These are phyloP conservation scores for Aspergillus phoenicis DNA, from an alignment of 2,329 filamentous ascomycete genomes.

Conservation along the genomic window DNA sequence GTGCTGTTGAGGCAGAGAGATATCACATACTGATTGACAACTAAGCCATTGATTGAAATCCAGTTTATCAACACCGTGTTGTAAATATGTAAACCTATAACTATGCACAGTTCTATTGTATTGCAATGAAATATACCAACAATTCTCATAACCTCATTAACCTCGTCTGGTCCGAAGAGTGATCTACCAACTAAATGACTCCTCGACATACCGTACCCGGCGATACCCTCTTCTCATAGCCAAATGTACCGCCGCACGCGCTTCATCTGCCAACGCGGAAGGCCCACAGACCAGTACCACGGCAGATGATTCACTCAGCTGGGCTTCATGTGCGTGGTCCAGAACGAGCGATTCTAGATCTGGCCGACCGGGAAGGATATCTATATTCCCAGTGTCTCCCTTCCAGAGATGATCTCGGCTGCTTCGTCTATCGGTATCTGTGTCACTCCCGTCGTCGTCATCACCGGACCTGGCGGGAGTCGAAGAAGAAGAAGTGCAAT, in stretches of 20 bases:
- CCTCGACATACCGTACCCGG: slow-evolving; percentile 50
- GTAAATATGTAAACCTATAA: too few species aligned
- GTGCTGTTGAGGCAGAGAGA: too few species aligned
- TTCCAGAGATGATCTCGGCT: too few species aligned
- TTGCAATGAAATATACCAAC: too few species aligned
- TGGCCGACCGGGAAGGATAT: slow-evolving; percentile 36
- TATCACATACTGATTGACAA: too few species aligned
- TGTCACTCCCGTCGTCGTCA: not conserved
- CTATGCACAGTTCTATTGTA: too few species aligned
- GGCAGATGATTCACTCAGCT: slow-evolving; percentile 28
- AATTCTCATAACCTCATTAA: too few species aligned
- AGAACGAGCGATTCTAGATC: slow-evolving; percentile 40
- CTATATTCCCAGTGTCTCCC: not conserved
- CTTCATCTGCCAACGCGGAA: slow-evolving; percentile 49
- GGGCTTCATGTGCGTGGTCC: slow-evolving; percentile 34
- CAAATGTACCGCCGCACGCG: slow-evolving; percentile 43
- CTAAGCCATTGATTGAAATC: too few species aligned
- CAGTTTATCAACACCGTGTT: too few species aligned
- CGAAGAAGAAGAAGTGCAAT: slow-evolving; percentile 31
- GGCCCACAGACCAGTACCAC: slow-evolving; percentile 52
- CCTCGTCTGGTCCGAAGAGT: too few species aligned
- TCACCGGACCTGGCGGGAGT: not conserved
- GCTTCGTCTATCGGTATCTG: not conserved
- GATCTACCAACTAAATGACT: slow-evolving; percentile 45
- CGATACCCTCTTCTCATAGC: slow-evolving; percentile 37